A percentile compares a stretch with the other conserved stretches of the same genome.
Evolutionary conservation across 129 eudicot genomes (phyloP).

Genomic region (Centaurea solstitialis): DNA sequence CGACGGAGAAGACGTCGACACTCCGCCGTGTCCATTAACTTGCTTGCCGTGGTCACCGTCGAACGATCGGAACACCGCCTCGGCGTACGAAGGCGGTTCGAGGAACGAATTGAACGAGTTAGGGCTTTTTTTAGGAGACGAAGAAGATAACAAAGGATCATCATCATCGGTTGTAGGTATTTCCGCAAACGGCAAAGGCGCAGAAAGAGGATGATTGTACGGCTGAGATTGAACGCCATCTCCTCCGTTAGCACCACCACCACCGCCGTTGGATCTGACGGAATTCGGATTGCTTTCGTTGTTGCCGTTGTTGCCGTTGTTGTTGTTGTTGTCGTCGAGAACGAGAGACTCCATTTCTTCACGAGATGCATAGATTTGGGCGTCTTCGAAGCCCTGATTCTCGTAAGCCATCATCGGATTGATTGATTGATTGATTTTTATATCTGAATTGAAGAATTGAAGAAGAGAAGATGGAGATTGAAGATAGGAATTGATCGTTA

Average conservation of each 20-base stretch:
- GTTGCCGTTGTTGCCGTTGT: background rate
- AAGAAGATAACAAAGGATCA: conserved; percentile 27
- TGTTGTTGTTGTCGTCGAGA: conserved; percentile 39
- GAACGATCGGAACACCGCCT: conserved; percentile 83
- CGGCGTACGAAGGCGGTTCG: conserved; percentile 93
- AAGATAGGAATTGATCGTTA: background rate
- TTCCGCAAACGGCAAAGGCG: conserved; percentile 53
- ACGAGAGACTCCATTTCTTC: conserved; percentile 66
- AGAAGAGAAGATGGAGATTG: background rate
- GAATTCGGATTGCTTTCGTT: conserved; percentile 8
- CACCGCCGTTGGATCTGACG: conserved; percentile 22
- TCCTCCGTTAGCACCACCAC: conserved; percentile 24
- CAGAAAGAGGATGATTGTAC: conserved; percentile 41
- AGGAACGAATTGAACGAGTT: conserved; percentile 62
- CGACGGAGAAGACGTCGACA: conserved; percentile 42
- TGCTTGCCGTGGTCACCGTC: conserved; percentile 48
- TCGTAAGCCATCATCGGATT: conserved; percentile 74
- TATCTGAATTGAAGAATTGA: conserved; percentile 5
- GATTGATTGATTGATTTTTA: conserved; percentile 3
- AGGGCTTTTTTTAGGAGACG: conserved; percentile 44
- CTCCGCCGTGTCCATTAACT: conserved; percentile 41
- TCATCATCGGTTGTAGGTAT: conserved; percentile 43
- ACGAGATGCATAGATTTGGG: conserved; percentile 42
- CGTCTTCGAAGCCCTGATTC: conserved; percentile 59
- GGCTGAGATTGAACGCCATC: conserved; percentile 4